Evolutionary conservation across 2,329 filamentous ascomycete genomes (phyloP).

Genomic region (Nigrospora oryzae): DNA sequence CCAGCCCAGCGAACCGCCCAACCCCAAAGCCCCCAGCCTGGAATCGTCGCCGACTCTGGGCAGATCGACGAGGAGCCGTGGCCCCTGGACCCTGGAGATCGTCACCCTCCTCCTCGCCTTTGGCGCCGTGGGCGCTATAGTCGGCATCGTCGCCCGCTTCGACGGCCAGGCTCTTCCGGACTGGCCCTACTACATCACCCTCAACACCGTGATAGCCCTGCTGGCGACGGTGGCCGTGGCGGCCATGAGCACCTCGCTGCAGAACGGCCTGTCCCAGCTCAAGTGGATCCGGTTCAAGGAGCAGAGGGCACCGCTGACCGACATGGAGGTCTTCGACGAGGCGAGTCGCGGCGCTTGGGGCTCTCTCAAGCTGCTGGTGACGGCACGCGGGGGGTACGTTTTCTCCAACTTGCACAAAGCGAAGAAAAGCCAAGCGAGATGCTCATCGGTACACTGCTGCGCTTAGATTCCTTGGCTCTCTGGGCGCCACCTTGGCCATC

Average conservation of each 20-base stretch:
- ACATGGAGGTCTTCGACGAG: conserved; percentile 24
- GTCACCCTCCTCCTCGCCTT: conserved; percentile 15
- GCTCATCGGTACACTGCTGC: no score
- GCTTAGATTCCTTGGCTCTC: conserved; percentile 15
- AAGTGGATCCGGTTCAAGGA: conserved; percentile 24
- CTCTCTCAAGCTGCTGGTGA: conserved; percentile 16
- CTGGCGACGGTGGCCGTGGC: conserved; percentile 19
- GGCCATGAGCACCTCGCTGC: conserved; percentile 18
- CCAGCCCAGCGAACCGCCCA: conserved; percentile 5
- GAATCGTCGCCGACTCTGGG: neutral
- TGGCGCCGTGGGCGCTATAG: conserved; percentile 16
- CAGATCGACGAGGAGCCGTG: neutral
- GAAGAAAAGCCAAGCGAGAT: neutral
- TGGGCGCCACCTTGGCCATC: conserved; percentile 18
- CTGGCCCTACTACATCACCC: conserved; percentile 22
- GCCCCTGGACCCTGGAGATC: conserved; percentile 18
- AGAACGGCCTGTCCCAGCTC: conserved; percentile 20
- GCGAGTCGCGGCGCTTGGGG: conserved; percentile 22
- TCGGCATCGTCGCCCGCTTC: conserved; percentile 19
- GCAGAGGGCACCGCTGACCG: conserved; percentile 15
- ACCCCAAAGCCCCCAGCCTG: neutral
- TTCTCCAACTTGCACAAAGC: no score
- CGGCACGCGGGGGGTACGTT: conserved; percentile 18
- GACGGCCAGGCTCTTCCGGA: conserved; percentile 16
- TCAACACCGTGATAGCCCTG: conserved; percentile 22